Conservation (phyloP, 2,329 filamentous ascomycete genomes). For the Hypoxylon rubiginosum region DNA sequence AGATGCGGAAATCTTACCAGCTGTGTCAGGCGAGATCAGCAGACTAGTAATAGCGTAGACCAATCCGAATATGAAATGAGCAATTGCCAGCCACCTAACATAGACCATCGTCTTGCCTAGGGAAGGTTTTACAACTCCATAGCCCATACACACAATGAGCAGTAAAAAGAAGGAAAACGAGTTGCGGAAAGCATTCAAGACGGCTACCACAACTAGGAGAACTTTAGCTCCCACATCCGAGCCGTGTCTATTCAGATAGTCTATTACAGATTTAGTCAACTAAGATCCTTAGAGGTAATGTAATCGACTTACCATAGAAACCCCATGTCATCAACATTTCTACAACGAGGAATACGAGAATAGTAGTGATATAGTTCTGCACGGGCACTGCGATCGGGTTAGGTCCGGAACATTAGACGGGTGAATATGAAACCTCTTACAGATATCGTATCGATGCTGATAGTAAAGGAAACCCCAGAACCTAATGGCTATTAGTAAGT, state of each 20-base stretch:
- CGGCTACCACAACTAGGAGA: slow-evolving; percentile 89
- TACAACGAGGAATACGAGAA: slow-evolving; percentile 90
- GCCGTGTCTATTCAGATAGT: slow-evolving; percentile 92
- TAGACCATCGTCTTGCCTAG: slow-evolving; percentile 95
- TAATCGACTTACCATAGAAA: slow-evolving; percentile 78
- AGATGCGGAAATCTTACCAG: slow-evolving; percentile 62
- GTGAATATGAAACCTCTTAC: slow-evolving; percentile 60
- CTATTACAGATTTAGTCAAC: slow-evolving; percentile 63
- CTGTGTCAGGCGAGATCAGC: slow-evolving; percentile 88
- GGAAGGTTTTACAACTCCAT: slow-evolving; percentile 95
- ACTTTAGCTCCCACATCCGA: slow-evolving; percentile 86
- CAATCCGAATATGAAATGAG: slow-evolving; percentile 94
- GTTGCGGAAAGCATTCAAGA: slow-evolving; percentile 93
- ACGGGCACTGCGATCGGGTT: slow-evolving; percentile 76
- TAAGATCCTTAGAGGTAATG: not conserved
- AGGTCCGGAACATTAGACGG: slow-evolving; percentile 45
- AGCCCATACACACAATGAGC: slow-evolving; percentile 99
- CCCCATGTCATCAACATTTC: slow-evolving; percentile 99
- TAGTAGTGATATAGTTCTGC: slow-evolving; percentile 99
- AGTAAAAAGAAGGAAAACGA: slow-evolving; percentile 99
- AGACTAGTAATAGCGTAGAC: slow-evolving; percentile 93
- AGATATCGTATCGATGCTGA: slow-evolving; percentile 91
- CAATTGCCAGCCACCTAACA: slow-evolving; percentile 89
- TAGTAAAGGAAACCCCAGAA: slow-evolving; percentile 98
- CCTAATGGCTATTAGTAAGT: slow-evolving; percentile 55